Conservation (phyloP, 495 filamentous ascomycete species). For the Aspergillus indologenus region DNA sequence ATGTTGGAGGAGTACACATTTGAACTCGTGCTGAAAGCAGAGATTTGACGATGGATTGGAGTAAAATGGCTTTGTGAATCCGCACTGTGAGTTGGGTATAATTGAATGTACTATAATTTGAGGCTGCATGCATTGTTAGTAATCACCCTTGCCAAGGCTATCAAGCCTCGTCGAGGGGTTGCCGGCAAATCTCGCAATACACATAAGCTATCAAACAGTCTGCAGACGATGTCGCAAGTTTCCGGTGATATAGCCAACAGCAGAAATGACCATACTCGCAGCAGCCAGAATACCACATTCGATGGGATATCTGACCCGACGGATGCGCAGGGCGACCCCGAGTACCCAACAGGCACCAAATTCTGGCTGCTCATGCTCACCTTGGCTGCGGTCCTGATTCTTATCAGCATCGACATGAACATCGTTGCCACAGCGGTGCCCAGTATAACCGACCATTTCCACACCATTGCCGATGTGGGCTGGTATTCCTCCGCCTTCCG, state of each 20-base stretch:
- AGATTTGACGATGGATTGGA: no score
- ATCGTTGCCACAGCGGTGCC: not conserved
- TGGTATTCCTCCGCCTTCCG: constrained; percentile 58
- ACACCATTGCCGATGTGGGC: constrained; percentile 41
- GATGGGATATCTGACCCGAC: not conserved
- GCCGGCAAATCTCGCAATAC: no score
- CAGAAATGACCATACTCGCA: not conserved
- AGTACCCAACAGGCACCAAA: not conserved
- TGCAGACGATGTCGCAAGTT: not conserved
- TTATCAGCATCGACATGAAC: not conserved
- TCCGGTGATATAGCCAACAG: not conserved
- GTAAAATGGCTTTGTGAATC: no score
- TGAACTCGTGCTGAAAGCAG: no score
- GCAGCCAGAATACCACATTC: not conserved
- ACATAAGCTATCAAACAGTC: no score
- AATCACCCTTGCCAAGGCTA: not conserved
- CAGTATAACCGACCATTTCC: constrained; percentile 36
- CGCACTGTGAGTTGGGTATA: no score
- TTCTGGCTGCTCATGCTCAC: not conserved
- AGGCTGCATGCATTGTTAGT: not conserved
- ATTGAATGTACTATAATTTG: no score
- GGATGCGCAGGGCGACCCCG: not conserved
- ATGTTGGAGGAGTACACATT: no score
- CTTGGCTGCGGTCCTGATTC: not conserved
- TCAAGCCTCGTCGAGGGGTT: not conserved